These are phyloP conservation scores for Acer yangbiense DNA, from an alignment of 345 rosid genomes.

Conservation along the genomic window DNA sequence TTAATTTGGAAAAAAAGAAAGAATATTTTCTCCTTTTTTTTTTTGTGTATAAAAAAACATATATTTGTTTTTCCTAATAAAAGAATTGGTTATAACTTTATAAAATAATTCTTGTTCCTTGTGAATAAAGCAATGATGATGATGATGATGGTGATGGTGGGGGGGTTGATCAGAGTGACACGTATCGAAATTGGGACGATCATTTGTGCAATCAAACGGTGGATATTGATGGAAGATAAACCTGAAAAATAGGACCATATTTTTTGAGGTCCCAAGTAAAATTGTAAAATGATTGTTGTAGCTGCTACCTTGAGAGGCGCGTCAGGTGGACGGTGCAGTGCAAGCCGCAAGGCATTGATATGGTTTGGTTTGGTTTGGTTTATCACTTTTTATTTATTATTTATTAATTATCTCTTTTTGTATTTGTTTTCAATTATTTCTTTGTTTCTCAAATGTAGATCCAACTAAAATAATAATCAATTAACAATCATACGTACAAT, in stretches of 20 bases:
- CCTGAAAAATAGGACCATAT: slow-evolving; percentile 34
- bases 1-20: not conserved
- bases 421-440: not conserved
- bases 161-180: slow-evolving; percentile 33
- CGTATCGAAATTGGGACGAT: slow-evolving; percentile 15
- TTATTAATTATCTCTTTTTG: not conserved
- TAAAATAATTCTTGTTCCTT: slow-evolving; percentile 17
- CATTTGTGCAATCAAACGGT: slow-evolving; percentile 29
- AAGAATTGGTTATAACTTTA: not conserved
- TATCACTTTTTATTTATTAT: not conserved
- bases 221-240: slow-evolving; percentile 15
- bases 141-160: slow-evolving; percentile 10
- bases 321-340: slow-evolving; percentile 16
- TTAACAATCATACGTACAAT: too few relatives aligned
- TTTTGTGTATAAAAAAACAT: not conserved
- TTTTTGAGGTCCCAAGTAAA: slow-evolving; percentile 22
- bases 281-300: slow-evolving; percentile 13
- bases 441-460: not conserved
- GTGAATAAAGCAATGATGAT: slow-evolving; percentile 26
- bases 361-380: not conserved
- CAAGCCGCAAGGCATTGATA: not conserved
- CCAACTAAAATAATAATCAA: too few relatives aligned
- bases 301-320: slow-evolving; percentile 18
- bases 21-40: slow-evolving; percentile 21
- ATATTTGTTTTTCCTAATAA: not conserved